Evolutionary conservation across 768 basidiomycete species (phyloP).

Genomic region (Hydnum rufescens): DNA sequence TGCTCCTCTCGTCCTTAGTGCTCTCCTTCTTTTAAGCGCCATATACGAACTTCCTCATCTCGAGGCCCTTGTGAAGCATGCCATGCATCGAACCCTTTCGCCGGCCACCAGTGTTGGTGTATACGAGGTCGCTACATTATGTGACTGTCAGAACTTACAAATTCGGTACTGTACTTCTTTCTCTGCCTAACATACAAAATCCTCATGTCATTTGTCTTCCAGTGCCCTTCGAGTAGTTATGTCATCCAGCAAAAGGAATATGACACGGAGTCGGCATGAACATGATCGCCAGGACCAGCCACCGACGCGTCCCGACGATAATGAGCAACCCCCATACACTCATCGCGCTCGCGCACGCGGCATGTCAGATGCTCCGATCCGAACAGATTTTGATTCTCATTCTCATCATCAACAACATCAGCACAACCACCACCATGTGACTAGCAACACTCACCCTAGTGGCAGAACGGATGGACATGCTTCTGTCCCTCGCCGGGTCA

Average conservation of each 20-base stretch:
- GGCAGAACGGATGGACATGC: not conserved
- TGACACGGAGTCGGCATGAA: not conserved
- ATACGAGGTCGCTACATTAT: conserved; percentile 87
- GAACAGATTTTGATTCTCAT: too few relatives aligned
- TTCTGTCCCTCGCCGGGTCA: not conserved
- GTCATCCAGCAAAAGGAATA: not conserved
- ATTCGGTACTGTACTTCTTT: too few relatives aligned
- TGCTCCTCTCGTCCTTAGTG: conserved; percentile 72
- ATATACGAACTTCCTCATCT: conserved; percentile 67
- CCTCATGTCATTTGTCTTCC: too few relatives aligned
- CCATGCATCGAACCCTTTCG: conserved; percentile 75
- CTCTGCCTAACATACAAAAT: too few relatives aligned
- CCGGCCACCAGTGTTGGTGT: conserved; percentile 77
- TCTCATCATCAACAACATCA: too few relatives aligned
- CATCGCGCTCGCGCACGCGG: not conserved
- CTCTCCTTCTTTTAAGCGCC: conserved; percentile 63
- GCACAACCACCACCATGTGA: not conserved
- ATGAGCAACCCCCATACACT: not conserved
- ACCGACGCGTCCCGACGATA: not conserved
- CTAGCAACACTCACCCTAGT: not conserved
- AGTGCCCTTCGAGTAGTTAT: not conserved
- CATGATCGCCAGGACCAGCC: not conserved
- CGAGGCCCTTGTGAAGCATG: conserved; percentile 68
- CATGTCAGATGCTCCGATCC: not conserved
- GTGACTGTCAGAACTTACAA: conserved; percentile 72